Conservation (phyloP, 2,329 filamentous ascomycete genomes). For the Orbilia oligospora region DNA sequence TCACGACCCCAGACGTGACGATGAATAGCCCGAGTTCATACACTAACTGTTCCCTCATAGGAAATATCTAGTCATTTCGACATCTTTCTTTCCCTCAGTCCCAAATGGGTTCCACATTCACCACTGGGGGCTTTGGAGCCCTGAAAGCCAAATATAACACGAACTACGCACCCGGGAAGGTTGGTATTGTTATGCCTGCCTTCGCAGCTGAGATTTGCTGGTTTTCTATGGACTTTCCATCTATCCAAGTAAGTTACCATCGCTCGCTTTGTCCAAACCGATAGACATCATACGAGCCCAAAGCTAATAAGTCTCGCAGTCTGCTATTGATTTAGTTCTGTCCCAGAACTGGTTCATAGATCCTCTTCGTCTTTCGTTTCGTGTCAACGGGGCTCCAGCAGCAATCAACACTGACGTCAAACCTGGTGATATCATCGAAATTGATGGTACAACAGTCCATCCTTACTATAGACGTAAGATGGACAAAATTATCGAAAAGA, state of each 20-base stretch:
- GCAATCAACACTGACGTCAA: background rate
- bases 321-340: background rate
- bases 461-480: background rate
- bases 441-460: background rate
- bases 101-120: too few relatives aligned
- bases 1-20: too few relatives aligned
- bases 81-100: too few relatives aligned
- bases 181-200: constrained; percentile 33
- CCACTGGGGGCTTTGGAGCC: background rate
- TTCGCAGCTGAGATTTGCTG: constrained; percentile 35
- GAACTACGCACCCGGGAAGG: background rate
- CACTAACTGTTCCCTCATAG: too few relatives aligned
- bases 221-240: background rate
- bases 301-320: constrained; percentile 4
- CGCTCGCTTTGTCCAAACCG: background rate
- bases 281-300: too few relatives aligned
- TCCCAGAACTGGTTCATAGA: constrained; percentile 26
- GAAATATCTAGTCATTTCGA: too few relatives aligned
- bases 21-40: too few relatives aligned
- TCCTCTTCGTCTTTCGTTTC: background rate
- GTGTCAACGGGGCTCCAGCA: constrained; percentile 19
- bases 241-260: constrained; percentile 7
- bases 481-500: background rate
- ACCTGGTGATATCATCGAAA: constrained; percentile 38
- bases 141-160: background rate